Conservation (phyloP, 2,329 filamentous ascomycete genomes). For the Akanthomyces muscarius region DNA sequence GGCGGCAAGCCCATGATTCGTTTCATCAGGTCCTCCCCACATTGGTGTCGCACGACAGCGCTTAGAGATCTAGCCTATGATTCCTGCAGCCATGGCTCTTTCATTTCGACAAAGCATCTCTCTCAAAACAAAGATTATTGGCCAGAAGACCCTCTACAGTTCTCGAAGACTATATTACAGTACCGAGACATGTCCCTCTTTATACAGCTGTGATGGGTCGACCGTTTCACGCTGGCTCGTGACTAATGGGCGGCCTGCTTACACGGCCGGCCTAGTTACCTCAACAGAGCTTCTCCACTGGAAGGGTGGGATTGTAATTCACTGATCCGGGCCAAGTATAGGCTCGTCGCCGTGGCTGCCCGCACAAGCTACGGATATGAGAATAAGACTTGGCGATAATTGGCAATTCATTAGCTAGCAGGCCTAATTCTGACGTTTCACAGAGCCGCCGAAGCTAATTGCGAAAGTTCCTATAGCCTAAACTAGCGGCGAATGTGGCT, state of each 20-base stretch:
- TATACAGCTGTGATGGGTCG: background rate
- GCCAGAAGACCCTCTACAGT: background rate
- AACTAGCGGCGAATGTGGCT: background rate
- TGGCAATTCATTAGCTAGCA: background rate
- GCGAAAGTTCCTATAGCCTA: background rate
- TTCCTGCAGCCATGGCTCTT: background rate
- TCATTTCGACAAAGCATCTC: background rate
- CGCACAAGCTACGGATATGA: background rate
- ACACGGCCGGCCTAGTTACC: background rate
- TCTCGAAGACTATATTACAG: background rate
- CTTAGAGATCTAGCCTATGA: background rate
- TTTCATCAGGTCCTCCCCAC: background rate
- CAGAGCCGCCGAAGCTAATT: conserved; percentile 6
- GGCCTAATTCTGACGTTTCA: conserved; percentile 2
- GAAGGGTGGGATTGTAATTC: too few relatives aligned
- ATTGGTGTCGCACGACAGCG: background rate
- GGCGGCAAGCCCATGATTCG: conserved; percentile 11
- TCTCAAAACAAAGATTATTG: background rate
- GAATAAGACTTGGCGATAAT: background rate
- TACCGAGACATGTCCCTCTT: background rate
- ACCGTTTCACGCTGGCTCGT: background rate
- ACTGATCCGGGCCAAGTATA: background rate
- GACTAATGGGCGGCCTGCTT: background rate
- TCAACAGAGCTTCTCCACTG: background rate
- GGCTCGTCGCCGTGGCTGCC: background rate